A percentile compares a stretch with the other conserved stretches of the same genome.
Evolutionary conservation across 495 filamentous ascomycete genomes (phyloP).

Genomic region (Trichocladium uniseriatum): DNA sequence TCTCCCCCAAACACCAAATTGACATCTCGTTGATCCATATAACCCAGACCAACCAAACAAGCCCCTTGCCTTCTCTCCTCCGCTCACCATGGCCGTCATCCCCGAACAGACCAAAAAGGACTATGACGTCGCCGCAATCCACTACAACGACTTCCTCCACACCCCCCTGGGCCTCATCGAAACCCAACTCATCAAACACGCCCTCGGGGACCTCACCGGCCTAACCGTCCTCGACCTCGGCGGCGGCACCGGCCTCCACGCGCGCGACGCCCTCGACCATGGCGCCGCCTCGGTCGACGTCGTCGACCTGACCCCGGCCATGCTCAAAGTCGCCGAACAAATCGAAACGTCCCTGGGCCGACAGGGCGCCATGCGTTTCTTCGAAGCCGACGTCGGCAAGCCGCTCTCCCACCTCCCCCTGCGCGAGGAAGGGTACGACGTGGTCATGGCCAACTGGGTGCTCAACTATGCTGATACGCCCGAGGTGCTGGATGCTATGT

Average conservation of each 20-base stretch:
- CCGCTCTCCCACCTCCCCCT: slow-evolving; percentile 14
- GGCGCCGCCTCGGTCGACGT: slow-evolving; percentile 25
- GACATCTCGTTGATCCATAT: no score
- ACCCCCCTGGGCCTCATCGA: slow-evolving; percentile 3
- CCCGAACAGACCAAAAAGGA: not conserved
- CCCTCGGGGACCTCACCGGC: slow-evolving; percentile 19
- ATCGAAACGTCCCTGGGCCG: not conserved
- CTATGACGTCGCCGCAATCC: not conserved
- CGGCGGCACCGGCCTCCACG: slow-evolving; percentile 29
- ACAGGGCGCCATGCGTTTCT: slow-evolving; percentile 9
- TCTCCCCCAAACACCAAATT: no score
- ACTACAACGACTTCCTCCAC: not conserved
- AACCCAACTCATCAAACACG: slow-evolving; percentile 15
- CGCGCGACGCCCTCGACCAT: slow-evolving; percentile 16
- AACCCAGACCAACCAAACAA: no score
- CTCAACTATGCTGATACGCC: slow-evolving; percentile 21
- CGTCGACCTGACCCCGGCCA: slow-evolving; percentile 25
- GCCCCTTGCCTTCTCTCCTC: no score
- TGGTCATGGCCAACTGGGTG: slow-evolving; percentile 27
- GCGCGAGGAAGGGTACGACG: slow-evolving; percentile 16
- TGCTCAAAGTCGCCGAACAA: slow-evolving; percentile 17
- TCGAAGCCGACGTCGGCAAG: slow-evolving; percentile 16
- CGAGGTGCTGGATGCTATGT: slow-evolving; percentile 24
- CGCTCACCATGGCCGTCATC: not conserved
- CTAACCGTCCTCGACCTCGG: slow-evolving; percentile 29